Percentiles rank a stretch among this genome's conserved stretches.
Conservation (phyloP, 768 basidiomycete species). For the Candolleomyces eurysporus region DNA sequence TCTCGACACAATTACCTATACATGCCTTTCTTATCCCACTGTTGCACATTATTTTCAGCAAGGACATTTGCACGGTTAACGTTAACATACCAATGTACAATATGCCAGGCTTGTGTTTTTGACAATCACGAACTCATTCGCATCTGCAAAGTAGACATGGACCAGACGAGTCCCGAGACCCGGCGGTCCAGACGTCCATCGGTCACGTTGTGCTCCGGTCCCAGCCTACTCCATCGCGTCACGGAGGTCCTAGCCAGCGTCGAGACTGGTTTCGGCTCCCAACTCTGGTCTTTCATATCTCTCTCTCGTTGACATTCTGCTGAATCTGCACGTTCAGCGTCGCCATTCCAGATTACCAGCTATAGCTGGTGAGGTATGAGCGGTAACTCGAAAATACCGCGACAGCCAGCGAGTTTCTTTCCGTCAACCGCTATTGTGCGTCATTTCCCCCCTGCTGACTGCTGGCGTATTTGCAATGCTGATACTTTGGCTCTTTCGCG, state of each 20-base stretch:
- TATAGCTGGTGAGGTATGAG: constrained; percentile 9
- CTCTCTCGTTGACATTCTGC: background rate
- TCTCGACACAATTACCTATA: too few species aligned
- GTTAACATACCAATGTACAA: too few species aligned
- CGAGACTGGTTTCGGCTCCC: background rate
- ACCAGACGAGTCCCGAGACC: background rate
- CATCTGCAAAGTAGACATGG: background rate
- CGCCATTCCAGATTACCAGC: constrained; percentile 1
- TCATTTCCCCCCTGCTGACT: background rate
- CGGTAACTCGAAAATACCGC: constrained; percentile 22
- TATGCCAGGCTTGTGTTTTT: too few species aligned
- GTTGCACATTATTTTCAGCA: too few species aligned
- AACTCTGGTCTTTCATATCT: background rate
- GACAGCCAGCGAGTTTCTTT: constrained; percentile 51
- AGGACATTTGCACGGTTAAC: too few species aligned
- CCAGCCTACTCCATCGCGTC: constrained; percentile 5
- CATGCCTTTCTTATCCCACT: too few species aligned
- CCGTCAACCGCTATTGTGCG: constrained; percentile 48
- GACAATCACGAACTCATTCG: too few species aligned
- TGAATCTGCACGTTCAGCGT: background rate
- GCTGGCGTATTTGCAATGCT: background rate
- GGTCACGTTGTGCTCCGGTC: background rate
- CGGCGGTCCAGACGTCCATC: background rate
- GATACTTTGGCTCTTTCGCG: background rate
- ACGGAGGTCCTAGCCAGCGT: background rate